phyloP scores from a whole-genome alignment of 2,329 filamentous ascomycete genomes.

The Akanthomyces dipterigenus region DNA sequence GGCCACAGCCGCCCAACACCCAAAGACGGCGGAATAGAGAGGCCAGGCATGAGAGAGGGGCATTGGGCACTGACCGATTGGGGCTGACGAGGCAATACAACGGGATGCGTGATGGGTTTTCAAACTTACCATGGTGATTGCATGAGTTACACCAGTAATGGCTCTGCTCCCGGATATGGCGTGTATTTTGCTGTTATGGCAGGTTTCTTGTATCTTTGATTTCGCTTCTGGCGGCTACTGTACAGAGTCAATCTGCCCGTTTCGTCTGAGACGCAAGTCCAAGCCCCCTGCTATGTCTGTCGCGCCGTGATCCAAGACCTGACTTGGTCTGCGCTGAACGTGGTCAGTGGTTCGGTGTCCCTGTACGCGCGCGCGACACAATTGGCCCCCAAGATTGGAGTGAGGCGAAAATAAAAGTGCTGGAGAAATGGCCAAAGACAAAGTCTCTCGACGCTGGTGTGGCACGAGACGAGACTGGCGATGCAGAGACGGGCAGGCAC shows the following conservation, averaged over 20 bases:
- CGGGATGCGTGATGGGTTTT: background rate
- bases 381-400: background rate
- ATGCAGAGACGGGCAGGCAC: background rate
- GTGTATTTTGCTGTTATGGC: background rate
- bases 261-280: background rate
- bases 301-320: background rate
- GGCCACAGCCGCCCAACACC: background rate
- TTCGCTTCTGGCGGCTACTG: constrained; percentile 8
- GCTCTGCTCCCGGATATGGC: background rate
- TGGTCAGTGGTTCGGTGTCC: background rate
- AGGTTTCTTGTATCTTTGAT: background rate
- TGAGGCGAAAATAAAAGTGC: background rate
- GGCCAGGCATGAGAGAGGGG: background rate
- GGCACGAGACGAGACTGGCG: background rate
- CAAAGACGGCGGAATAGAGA: background rate
- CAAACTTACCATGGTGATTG: constrained; percentile 6
- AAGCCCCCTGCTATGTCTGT: background rate
- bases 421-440: background rate
- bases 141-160: background rate
- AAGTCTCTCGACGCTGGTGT: background rate
- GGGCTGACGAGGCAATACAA: background rate
- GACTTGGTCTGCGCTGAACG: background rate
- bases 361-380: constrained; percentile 7
- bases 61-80: background rate
- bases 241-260: background rate